Evolutionary conservation across 192 early-diverging fungal species (phyloP).

Genomic region (Mortierella hygrophila): DNA sequence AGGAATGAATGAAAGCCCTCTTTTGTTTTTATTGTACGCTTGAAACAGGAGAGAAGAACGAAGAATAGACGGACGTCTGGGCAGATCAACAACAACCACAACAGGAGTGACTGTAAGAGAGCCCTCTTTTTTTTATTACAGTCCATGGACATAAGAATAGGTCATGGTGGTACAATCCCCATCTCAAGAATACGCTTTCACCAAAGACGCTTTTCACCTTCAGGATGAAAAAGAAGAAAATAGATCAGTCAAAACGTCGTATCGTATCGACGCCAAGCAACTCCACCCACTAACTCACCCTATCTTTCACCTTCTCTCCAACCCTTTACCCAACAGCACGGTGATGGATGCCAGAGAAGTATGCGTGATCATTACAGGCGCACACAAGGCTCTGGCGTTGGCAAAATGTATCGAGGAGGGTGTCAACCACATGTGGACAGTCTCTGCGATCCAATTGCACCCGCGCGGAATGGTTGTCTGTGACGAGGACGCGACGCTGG

Average conservation of each 20-base stretch:
- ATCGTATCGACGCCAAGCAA: neutral
- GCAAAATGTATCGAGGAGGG: slow-evolving; percentile 85
- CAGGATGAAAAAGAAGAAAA: neutral
- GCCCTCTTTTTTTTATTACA: too few relatives aligned
- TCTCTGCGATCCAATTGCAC: slow-evolving; percentile 86
- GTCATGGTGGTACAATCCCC: neutral
- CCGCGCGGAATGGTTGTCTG: slow-evolving; percentile 86
- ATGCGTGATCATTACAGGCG: slow-evolving; percentile 87
- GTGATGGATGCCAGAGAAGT: slow-evolving; percentile 92
- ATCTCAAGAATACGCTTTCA: neutral
- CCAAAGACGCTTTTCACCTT: neutral
- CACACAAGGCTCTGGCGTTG: slow-evolving; percentile 81
- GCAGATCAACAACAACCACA: too few relatives aligned
- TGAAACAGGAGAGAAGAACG: too few relatives aligned
- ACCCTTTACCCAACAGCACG: slow-evolving; percentile 61
- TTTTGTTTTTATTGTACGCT: too few relatives aligned
- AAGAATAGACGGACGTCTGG: too few relatives aligned
- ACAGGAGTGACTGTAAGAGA: too few relatives aligned
- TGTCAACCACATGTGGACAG: slow-evolving; percentile 91
- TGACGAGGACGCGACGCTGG: slow-evolving; percentile 89
- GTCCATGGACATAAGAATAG: neutral
- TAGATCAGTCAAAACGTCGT: neutral
- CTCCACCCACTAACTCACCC: neutral
- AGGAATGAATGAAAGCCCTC: neutral
- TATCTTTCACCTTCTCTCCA: neutral